These are phyloP conservation scores for Skeletonema marinoi DNA, from an alignment of 108 stramenopile genomes.

Conservation along the genomic window DNA sequence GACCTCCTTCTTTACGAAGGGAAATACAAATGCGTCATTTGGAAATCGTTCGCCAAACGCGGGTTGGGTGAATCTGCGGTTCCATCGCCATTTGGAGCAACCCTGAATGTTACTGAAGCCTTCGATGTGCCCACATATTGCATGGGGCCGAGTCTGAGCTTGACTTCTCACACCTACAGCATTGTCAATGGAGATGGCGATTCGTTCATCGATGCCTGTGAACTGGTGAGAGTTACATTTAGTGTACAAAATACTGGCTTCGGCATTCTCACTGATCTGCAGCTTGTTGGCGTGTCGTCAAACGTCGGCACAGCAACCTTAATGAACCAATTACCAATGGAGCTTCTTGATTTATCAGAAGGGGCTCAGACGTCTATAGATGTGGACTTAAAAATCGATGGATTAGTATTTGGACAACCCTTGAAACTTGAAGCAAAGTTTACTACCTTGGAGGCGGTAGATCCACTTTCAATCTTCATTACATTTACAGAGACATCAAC, in stretches of 20 bases:
- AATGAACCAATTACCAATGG: background rate
- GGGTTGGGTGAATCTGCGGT: background rate
- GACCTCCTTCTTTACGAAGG: background rate
- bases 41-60: background rate
- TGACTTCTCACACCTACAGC: background rate
- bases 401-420: background rate
- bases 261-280: background rate
- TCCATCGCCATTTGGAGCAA: background rate
- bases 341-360: background rate
- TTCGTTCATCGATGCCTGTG: background rate
- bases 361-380: background rate
- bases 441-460: background rate
- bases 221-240: background rate
- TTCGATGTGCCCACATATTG: background rate
- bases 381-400: background rate
- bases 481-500: background rate
- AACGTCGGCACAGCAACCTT: background rate
- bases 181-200: background rate
- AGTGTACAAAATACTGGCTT: background rate
- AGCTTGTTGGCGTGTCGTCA: background rate
- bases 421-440: background rate
- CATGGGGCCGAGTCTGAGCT: background rate
- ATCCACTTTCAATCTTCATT: background rate
- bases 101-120: background rate
- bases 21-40: background rate